Base-by-base conservation (phyloP, 2,329 filamentous ascomycete genomes). In the Aureobasidium mangrovei region DNA sequence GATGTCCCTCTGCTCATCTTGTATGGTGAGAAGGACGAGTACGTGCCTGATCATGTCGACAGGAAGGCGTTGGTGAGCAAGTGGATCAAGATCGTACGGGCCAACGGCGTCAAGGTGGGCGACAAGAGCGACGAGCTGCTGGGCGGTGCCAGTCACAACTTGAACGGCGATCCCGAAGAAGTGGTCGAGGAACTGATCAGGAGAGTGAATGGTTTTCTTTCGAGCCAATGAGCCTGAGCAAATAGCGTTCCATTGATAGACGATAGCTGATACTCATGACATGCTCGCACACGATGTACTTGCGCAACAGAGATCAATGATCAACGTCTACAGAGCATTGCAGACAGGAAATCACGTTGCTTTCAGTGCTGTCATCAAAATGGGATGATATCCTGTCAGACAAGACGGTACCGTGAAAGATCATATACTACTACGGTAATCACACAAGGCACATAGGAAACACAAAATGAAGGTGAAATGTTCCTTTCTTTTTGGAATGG, bases 1-100 rank as follows among this genome's bases (percentile, higher is more conserved):
- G 61, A 54, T 9, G 70, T 69, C n/a, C 79, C 81, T 1, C 68
- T 88, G 0, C 70, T 86, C 59, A 80, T 87, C 18, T 64, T 90
- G 32, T 80, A 82, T 56, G 84, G 84, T 1, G 83, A 74, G 4
- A 69, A 75, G 41, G 87, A 91, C 65, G 82, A 87, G 66, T 81
- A 75, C 63, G 77, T 88, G 1, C 81, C 85, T 0, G 56, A 62
- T 1, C 65, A 61, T 1, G 70, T 88, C 12, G 78, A 88, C 63
- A 82, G 83, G 62, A 69, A 70, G 29, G 73, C 64, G 2, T 67
- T 87, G 57, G 69, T 88, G 53, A 67, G 74, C 54, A 76, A 71
- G 51, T 91, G 85, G 79, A 70, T 71, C 26, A 62, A 60, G 24
- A 63, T 74, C 54, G 69, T 75, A 4, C 69, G 69, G 51, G 65